Evolutionary conservation across 148 eudicot species (phyloP).

Genomic region (Rhododendron simsii): DNA sequence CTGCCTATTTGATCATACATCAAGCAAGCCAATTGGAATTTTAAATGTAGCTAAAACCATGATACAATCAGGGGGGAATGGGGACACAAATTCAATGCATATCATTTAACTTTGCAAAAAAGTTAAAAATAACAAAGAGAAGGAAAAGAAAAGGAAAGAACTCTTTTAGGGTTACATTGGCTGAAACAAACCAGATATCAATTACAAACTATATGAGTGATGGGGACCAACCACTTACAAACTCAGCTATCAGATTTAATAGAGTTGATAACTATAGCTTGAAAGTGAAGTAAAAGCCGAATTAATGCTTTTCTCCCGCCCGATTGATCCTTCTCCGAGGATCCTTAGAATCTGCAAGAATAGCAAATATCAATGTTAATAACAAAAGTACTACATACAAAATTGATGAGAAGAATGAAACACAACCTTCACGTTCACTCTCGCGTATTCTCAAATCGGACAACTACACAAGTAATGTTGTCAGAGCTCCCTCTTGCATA

Average conservation of each 20-base stretch:
- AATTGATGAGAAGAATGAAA: not conserved
- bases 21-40: not conserved
- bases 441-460: constrained; percentile 38
- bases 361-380: not conserved
- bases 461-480: constrained; percentile 77
- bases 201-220: not conserved
- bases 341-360: constrained; percentile 8
- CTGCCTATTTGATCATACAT: not conserved
- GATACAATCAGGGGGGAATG: not conserved
- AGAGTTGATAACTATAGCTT: not conserved
- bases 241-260: not conserved
- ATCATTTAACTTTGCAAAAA: not conserved
- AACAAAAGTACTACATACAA: not conserved
- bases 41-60: not conserved
- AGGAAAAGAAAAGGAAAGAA: not conserved
- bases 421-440: not conserved
- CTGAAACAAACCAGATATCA: not conserved
- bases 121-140: not conserved
- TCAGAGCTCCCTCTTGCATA: constrained; percentile 67
- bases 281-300: not conserved
- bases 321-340: not conserved
- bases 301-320: not conserved
- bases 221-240: not conserved
- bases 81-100: not conserved
- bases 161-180: not conserved